Percentiles rank a stretch among this genome's conserved stretches.
Evolutionary conservation across 23 red algal genomes (phyloP).

Genomic region (Chondrus crispus): DNA sequence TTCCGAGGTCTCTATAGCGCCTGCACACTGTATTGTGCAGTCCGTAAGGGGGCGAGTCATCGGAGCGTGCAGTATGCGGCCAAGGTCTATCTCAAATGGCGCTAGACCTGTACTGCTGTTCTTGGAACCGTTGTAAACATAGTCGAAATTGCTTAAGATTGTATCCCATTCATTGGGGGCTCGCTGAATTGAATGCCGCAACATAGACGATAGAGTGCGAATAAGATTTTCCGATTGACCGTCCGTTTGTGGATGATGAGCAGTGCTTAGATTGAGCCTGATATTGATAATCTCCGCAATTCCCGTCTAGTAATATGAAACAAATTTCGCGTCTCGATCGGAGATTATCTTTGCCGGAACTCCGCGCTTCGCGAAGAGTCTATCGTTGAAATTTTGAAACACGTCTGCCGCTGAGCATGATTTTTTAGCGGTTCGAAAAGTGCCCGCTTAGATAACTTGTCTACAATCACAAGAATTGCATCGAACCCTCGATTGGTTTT

Average conservation of each 20-base stretch:
- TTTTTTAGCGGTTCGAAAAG: background rate
- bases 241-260: slow-evolving; percentile 38
- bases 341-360: background rate
- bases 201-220: background rate
- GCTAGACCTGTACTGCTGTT: background rate
- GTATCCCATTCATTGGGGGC: background rate
- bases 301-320: background rate
- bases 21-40: background rate
- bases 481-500: background rate
- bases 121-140: background rate
- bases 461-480: background rate
- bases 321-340: background rate
- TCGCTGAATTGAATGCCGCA: background rate
- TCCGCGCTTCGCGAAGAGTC: background rate
- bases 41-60: background rate
- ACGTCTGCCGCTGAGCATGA: background rate
- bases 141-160: background rate
- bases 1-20: background rate
- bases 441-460: background rate
- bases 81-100: slow-evolving; percentile 12
- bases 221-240: slow-evolving; percentile 20
- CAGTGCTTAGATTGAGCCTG: background rate
- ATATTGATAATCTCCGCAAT: background rate
- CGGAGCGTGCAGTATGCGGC: background rate
- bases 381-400: background rate